phyloP scores from a whole-genome alignment of 1,139 yeast species.

The Wickerhamomyces sp. region DNA sequence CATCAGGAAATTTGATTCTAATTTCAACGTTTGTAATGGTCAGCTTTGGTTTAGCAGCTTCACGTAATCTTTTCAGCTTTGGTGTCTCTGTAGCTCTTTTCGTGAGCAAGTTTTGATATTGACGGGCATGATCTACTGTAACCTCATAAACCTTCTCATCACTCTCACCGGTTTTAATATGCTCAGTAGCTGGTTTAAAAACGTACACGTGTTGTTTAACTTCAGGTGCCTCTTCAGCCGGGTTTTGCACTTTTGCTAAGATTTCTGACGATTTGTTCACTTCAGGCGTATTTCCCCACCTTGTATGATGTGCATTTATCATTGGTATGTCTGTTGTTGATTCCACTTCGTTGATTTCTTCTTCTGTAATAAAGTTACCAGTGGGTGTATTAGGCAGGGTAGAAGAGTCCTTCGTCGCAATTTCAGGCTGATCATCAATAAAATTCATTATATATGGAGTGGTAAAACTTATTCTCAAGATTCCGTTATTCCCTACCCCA shows the following conservation, averaged over 20 bases:
- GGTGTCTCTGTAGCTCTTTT: slow-evolving; percentile 33
- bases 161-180: slow-evolving; percentile 7
- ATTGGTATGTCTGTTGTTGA: background rate
- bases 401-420: background rate
- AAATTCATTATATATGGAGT: background rate
- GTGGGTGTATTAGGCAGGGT: background rate
- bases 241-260: slow-evolving; percentile 1
- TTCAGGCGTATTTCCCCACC: background rate
- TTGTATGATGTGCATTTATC: too few relatives aligned
- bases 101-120: slow-evolving; percentile 43
- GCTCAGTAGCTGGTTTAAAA: slow-evolving; percentile 13
- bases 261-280: background rate
- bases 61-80: slow-evolving; percentile 21
- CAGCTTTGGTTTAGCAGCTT: slow-evolving; percentile 9
- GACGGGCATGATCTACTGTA: slow-evolving; percentile 48
- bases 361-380: background rate
- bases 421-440: background rate
- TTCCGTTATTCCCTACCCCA: slow-evolving; percentile 22
- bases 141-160: slow-evolving; percentile 35
- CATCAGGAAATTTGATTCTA: slow-evolving; percentile 51
- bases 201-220: slow-evolving; percentile 22
- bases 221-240: slow-evolving; percentile 3
- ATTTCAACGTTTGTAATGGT: slow-evolving; percentile 29
- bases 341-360: background rate
- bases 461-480: slow-evolving; percentile 15